phyloP scores from a whole-genome alignment of 805 yeast species.

The Candida schatavii region DNA sequence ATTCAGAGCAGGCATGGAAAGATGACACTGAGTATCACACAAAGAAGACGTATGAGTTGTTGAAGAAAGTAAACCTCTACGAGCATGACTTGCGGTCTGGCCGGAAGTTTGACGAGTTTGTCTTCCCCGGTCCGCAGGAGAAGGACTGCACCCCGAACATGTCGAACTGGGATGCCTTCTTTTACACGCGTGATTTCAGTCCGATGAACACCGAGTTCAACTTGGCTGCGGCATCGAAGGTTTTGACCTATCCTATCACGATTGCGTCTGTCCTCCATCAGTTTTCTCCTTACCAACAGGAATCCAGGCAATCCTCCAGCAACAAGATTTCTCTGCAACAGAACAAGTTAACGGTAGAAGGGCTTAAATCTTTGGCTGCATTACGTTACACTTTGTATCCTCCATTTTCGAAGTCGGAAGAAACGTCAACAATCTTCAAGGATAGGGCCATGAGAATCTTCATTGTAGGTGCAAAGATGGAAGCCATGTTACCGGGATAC shows the following conservation, averaged over 20 bases:
- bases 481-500: constrained; percentile 88
- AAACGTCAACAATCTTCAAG: constrained; percentile 57
- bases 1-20: constrained; percentile 86
- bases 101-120: constrained; percentile 91
- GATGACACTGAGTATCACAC: constrained; percentile 70
- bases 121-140: constrained; percentile 80
- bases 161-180: constrained; percentile 86
- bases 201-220: constrained; percentile 98
- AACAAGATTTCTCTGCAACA: constrained; percentile 45
- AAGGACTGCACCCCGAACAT: constrained; percentile 74
- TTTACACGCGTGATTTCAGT: constrained; percentile 87
- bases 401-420: constrained; percentile 36
- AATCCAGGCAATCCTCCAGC: constrained; percentile 13
- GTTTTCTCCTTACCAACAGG: constrained; percentile 76
- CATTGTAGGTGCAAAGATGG: constrained; percentile 88
- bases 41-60: constrained; percentile 61
- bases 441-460: constrained; percentile 90
- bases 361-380: constrained; percentile 90
- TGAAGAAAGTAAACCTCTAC: constrained; percentile 84
- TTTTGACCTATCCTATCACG: constrained; percentile 89
- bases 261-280: constrained; percentile 81
- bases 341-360: constrained; percentile 88
- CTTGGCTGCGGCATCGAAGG: constrained; percentile 91
- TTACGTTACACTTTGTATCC: constrained; percentile 88
- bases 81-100: constrained; percentile 96